phyloP scores from a whole-genome alignment of 2,329 filamentous ascomycete species.

The Microcyclosporella mali region DNA sequence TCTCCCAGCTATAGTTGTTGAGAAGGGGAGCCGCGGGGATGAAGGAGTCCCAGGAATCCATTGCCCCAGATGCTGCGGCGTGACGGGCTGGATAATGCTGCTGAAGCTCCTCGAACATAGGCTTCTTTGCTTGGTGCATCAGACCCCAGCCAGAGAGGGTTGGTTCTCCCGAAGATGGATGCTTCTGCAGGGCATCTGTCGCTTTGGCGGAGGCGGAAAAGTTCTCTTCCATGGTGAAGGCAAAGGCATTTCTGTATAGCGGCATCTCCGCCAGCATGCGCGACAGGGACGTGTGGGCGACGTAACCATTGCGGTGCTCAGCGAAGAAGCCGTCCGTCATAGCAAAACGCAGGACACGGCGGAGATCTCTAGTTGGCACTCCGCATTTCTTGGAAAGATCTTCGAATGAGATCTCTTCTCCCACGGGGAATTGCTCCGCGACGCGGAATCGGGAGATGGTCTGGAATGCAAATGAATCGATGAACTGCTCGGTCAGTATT shows the following conservation, averaged over 20 bases:
- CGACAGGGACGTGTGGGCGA: slow-evolving; percentile 5
- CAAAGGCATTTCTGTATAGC: background rate
- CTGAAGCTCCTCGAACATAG: slow-evolving; percentile 6
- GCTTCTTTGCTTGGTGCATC: background rate
- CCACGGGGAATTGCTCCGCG: slow-evolving; percentile 4
- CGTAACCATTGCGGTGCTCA: background rate
- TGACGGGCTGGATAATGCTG: background rate
- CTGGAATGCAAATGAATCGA: background rate
- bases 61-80: background rate
- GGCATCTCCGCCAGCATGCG: background rate
- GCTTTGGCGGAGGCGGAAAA: background rate
- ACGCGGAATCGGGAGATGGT: slow-evolving; percentile 1
- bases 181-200: slow-evolving; percentile 2
- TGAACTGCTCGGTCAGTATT: background rate
- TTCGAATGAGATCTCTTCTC: background rate
- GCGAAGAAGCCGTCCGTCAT: slow-evolving; percentile 6
- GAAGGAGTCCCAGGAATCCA: background rate
- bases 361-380: background rate
- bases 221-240: background rate
- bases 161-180: background rate
- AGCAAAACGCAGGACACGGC: slow-evolving; percentile 4
- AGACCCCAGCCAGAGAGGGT: background rate
- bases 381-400: slow-evolving; percentile 2
- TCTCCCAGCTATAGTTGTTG: background rate
- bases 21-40: background rate